phyloP scores from a whole-genome alignment of 495 filamentous ascomycete genomes.

The Saxispiralis lemnorum region DNA sequence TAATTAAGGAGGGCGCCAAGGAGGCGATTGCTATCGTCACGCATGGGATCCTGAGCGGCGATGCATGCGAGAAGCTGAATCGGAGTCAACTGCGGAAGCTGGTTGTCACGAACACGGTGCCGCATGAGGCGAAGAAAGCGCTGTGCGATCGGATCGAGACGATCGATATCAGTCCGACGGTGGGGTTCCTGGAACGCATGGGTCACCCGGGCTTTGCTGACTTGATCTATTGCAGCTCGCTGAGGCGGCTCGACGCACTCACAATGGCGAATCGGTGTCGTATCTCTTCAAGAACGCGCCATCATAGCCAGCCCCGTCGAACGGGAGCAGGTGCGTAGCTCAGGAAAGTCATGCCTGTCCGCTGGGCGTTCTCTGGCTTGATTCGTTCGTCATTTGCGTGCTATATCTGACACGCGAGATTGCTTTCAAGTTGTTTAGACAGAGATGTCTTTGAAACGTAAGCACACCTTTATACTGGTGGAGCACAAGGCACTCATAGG shows the following conservation, averaged over 20 bases:
- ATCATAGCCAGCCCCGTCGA: too few relatives aligned
- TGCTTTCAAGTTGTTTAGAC: too few relatives aligned
- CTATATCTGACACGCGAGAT: too few relatives aligned
- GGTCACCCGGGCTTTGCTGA: constrained; percentile 30
- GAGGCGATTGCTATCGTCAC: constrained; percentile 90
- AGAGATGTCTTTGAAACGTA: too few relatives aligned
- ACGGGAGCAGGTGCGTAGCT: too few relatives aligned
- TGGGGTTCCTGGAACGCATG: constrained; percentile 25
- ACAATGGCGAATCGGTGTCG: constrained; percentile 86
- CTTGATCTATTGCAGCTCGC: constrained; percentile 23
- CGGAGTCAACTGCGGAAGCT: constrained; percentile 57
- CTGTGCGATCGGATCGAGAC: constrained; percentile 62
- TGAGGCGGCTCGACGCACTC: constrained; percentile 66
- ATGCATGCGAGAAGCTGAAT: constrained; percentile 81
- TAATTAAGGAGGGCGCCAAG: constrained; percentile 73
- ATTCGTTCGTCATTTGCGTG: too few relatives aligned
- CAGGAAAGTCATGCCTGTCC: too few relatives aligned
- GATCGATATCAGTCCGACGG: constrained; percentile 84
- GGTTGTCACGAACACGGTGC: constrained; percentile 96
- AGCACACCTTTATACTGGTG: too few relatives aligned
- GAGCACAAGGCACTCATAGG: too few relatives aligned
- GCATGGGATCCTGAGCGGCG: constrained; percentile 83
- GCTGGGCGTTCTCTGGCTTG: too few relatives aligned
- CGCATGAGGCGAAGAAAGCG: constrained; percentile 66
- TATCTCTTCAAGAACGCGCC: constrained; percentile 93